Base-by-base conservation (phyloP, 371 early-diverging fungal genomes). In the Rhizopus arrhizus region DNA sequence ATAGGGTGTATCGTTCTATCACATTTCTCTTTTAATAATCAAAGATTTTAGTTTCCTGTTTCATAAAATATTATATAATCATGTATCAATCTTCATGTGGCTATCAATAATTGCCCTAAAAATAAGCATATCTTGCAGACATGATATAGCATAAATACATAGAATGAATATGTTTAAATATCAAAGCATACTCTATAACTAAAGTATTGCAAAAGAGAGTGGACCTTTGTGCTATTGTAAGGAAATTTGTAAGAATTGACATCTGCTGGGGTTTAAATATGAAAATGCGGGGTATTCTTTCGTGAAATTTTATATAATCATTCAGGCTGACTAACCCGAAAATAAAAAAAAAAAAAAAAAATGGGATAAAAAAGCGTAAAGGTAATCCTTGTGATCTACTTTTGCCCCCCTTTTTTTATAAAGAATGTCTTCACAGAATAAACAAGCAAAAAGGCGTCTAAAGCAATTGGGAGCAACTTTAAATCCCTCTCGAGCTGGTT, bases 381-480 rank as follows among this genome's bases (percentile, higher is more conserved):
- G 43, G 43, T 15, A 9, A 13, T 43, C n/a, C 43, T 13, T 11
- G 8, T 15, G 5, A 11, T 22, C 15, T 48, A 10, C 48, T 53
- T 45, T 22, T 22, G 22, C 22, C 22, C 22, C 22, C 22, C 22
- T 13, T 60, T 53, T 42, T 48, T 58, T 16, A 11, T 12, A 36
- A 22, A 12, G 35, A 12, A 57, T 63, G 68, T 13, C 49, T 33
- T 28, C 50, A 45, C 60, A 51, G 43, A 67, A 76, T 10, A 73
- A 75, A 40, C 71, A 77, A 50, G 80, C 80, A 35, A 66, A 75
- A 54, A 70, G 77, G 64, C 69, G 80, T 36, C 53, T 80, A 38
- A 65, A 69, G n/a, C 80, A 80, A 48, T 57, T 80, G 4, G 80
- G 80, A 31, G 77, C 73, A 46, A 65, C 71, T 2, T 58, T 80